Conservation (phyloP, 192 early-diverging fungal species). For the Diversispora epigaea region DNA sequence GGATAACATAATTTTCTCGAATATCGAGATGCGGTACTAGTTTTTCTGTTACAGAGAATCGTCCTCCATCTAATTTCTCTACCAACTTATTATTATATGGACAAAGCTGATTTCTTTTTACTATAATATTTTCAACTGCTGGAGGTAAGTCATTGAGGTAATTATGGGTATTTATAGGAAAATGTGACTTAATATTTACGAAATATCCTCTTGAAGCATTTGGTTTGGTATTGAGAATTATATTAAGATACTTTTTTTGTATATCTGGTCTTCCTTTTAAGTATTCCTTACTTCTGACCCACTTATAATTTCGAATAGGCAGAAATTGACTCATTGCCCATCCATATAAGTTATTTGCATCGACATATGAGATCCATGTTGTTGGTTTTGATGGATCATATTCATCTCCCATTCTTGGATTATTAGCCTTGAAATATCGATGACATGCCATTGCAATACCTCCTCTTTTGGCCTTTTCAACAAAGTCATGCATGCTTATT, state of each 20-base stretch:
- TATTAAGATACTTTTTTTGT: neutral
- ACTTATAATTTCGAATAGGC: slow-evolving; percentile 4
- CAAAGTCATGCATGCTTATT: no score
- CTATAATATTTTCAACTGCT: no score
- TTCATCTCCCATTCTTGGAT: neutral
- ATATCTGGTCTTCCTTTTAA: neutral
- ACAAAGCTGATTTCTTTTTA: no score
- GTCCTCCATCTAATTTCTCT: no score
- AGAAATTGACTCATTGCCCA: slow-evolving; percentile 10
- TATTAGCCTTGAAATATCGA: neutral
- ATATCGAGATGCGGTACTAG: neutral
- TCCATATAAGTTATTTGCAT: slow-evolving; percentile 6
- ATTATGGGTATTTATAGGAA: neutral
- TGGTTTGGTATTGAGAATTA: neutral
- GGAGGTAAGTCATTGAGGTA: neutral
- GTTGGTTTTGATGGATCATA: slow-evolving; percentile 3
- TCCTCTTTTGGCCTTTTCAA: no score
- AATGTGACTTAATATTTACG: neutral
- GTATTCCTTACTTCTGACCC: neutral
- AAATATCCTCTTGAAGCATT: neutral
- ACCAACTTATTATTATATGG: no score
- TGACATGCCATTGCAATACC: neutral
- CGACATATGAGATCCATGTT: slow-evolving; percentile 4
- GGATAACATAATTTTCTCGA: slow-evolving; percentile 6
- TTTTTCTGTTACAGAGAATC: neutral